Evolutionary conservation across 192 early-diverging fungal species (phyloP), one percentile per base, ranked within the genome.

Genomic region (Allomyces javanicus): DNA sequence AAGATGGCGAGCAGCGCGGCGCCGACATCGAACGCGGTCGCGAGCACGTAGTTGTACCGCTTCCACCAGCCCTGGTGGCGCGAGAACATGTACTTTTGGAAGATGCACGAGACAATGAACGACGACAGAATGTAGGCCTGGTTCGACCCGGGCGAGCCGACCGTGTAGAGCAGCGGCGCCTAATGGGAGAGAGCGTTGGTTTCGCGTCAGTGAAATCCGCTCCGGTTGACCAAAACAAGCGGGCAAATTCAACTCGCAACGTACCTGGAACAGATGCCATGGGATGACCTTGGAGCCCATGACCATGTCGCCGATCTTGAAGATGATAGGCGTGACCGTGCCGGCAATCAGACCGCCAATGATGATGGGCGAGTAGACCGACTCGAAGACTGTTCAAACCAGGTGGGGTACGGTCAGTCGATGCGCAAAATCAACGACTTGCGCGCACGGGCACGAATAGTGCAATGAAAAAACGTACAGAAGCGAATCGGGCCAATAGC

Each of bases 401-500:
- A 40, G 33, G 33, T 40, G 33, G 2, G 9, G 7, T n/a, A 40
- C 3, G 33, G 33, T 40, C 33, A 40, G 33, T 40, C 7, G 33
- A 7, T 40, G 33, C 33, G 2, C 33, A 40, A 9, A 27, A 1
- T 1, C 4, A 27, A 27, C 26, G 71, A 61, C 21, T 75, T 70
- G n/a, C 69, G 66, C 24, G 33, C 87, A n/a, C n/a, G n/a, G n/a
- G 1, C 4, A 1, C 26, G 26, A 27, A 27, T 1, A 1, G 26
- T 27, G 26, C 26, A 4, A 27, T 27, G 26, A 27, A 27, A 1
- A 27, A 27, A 40, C 33, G 33, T 40, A 40, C 33, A 88, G 75
- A 88, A 81, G 26, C 80, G 74, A 17, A 63, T 67, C 14, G 89
- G 89, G 9, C 85, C 85, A 61, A 91, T 77, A 9, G 86, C 76